phyloP scores from a whole-genome alignment of 140 eudicot species.

The Anethum foeniculum region DNA sequence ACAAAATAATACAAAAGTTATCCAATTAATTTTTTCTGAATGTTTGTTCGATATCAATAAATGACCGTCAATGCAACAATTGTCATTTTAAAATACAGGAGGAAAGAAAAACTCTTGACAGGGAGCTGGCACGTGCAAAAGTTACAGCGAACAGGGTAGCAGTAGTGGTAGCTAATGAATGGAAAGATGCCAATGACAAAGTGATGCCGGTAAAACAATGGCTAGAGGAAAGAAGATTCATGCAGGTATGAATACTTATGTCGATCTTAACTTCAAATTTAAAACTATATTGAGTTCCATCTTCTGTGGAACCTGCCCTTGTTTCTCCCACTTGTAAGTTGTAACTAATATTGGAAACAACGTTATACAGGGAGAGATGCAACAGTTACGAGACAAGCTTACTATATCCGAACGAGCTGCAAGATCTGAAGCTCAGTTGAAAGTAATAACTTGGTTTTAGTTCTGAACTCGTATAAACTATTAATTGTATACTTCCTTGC shows the following conservation, averaged over 20 bases:
- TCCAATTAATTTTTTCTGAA: background rate
- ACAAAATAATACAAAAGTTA: background rate
- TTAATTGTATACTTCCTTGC: background rate
- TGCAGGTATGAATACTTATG: background rate
- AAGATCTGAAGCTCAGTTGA: constrained; percentile 83
- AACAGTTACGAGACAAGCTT: constrained; percentile 79
- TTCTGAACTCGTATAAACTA: background rate
- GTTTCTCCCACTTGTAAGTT: background rate
- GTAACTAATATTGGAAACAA: background rate
- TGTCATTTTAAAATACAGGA: constrained; percentile 37
- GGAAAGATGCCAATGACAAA: constrained; percentile 92
- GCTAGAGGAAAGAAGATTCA: constrained; percentile 81
- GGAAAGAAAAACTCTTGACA: constrained; percentile 69
- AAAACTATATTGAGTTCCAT: background rate
- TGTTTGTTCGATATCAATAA: background rate
- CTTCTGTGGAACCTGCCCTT: background rate
- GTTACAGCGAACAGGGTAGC: constrained; percentile 90
- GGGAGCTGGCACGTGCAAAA: constrained; percentile 93
- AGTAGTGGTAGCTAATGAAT: constrained; percentile 91
- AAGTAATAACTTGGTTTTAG: constrained; percentile 35
- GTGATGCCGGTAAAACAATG: constrained; percentile 97
- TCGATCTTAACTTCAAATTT: background rate
- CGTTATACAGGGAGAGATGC: constrained; percentile 76
- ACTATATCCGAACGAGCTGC: constrained; percentile 87
- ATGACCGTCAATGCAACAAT: constrained; percentile 8